Evolutionary conservation across 1,284 basidiomycete genomes (phyloP).

Genomic region (Cystobasidiaceae sp.): DNA sequence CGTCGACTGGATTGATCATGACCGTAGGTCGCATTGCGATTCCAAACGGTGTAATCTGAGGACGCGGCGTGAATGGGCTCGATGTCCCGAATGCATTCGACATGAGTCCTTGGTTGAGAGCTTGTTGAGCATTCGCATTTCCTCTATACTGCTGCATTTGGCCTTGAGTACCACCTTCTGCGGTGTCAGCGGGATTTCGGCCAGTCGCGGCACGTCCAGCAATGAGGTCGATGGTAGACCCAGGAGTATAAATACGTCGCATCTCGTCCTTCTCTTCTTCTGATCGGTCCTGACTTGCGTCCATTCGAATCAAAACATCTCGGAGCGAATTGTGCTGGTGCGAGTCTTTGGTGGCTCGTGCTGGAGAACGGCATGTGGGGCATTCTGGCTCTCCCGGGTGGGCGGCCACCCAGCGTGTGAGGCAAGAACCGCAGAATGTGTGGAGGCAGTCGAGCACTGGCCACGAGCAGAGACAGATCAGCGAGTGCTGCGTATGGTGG

Average conservation of each 20-base stretch:
- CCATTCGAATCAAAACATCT: conserved; percentile 28
- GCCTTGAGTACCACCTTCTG: too few species aligned
- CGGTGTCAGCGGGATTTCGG: neutral
- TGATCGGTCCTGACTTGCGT: conserved; percentile 9
- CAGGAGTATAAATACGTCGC: conserved; percentile 24
- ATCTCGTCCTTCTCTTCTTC: conserved; percentile 31
- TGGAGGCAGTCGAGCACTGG: conserved; percentile 30
- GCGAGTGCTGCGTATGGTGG: neutral
- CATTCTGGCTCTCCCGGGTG: conserved; percentile 28
- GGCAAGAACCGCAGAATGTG: conserved; percentile 27
- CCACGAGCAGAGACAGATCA: neutral
- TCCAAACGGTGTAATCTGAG: conserved; percentile 3
- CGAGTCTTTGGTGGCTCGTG: conserved; percentile 29
- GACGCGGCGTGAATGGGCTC: conserved; percentile 6
- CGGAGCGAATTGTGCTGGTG: conserved; percentile 24
- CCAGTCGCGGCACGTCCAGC: neutral
- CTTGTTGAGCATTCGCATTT: neutral
- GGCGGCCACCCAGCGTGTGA: conserved; percentile 18
- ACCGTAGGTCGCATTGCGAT: conserved; percentile 15
- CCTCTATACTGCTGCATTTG: too few species aligned
- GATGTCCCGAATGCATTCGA: conserved; percentile 6
- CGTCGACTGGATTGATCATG: conserved; percentile 28
- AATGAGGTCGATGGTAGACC: conserved; percentile 20
- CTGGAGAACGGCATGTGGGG: conserved; percentile 28
- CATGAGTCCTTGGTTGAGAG: conserved; percentile 11